Base-by-base conservation (phyloP, 2,329 filamentous ascomycete species). In the Drechslerella coelobrocha region DNA sequence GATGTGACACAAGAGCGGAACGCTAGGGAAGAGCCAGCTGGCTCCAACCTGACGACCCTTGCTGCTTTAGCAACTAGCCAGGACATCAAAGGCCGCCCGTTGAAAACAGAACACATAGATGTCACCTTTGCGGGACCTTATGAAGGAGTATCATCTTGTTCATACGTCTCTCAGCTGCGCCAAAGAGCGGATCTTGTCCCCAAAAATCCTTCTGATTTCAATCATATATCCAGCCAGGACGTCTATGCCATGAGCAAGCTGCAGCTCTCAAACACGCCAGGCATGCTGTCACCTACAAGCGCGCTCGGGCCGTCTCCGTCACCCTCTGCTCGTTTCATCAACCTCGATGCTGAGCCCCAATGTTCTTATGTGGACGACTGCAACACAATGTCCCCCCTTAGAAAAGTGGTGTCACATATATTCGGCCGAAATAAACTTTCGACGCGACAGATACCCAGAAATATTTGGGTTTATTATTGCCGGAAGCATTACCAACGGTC, bases 361-460 rank as follows among this genome's bases (percentile, higher is more conserved):
- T 88, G 86, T 75, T 83, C 85, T 80, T 86, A 84, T 73, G 82
- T 84, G 14, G 77, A 81, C 0, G 80, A 84, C 69, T 89, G 86
- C 76, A 82, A 84, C 48, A 88, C 85, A 0, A 82, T 82, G 2
- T 86, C 85, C 3, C 82, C 85, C 61, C 83, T 84, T 23, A 85
- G 90, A 51, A 93, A 93, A 79, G 86, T 88, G 3, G 88, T 93
- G 68, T 91, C 89, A 0, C 89, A 94, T 76, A 84, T 92, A 61
- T 93, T 93, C 74, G 90, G 90, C 21, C 85, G 91, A 37, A 94
- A 94, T 81, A 94, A 94, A 79, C 82, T 84, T 6, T 88, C 86
- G 75, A 94, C 90, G 0, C 84, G 88, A 31, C 82, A 83, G 47
- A 90, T 94, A 52, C 89, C 89, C 0, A 80, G 84, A 4, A 79